Evolutionary conservation across 2,329 filamentous ascomycete genomes (phyloP).

Genomic region (Penicillium glabrum): DNA sequence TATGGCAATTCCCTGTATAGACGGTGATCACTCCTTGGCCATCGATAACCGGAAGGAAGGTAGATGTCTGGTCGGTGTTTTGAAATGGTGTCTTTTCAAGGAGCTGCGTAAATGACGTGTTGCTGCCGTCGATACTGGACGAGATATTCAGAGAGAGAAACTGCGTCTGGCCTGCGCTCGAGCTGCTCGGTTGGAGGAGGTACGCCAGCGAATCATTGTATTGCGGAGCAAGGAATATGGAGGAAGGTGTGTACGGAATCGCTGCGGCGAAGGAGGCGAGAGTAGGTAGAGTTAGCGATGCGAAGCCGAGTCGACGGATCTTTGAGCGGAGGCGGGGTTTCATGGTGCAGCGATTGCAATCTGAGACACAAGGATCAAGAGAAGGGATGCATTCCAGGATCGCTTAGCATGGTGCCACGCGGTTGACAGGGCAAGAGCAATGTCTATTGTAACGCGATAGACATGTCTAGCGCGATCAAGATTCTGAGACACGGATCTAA

Average conservation of each 20-base stretch:
- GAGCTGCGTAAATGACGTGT: conserved; percentile 34
- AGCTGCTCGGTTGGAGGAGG: conserved; percentile 62
- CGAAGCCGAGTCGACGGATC: conserved; percentile 8
- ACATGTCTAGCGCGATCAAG: background rate
- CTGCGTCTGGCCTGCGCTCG: conserved; percentile 46
- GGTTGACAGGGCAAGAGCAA: conserved; percentile 12
- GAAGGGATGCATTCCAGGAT: conserved; percentile 25
- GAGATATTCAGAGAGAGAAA: conserved; percentile 69
- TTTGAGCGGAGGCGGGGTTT: conserved; percentile 13
- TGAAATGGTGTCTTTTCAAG: conserved; percentile 28
- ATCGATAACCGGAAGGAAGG: conserved; percentile 71
- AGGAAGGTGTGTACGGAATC: conserved; percentile 77
- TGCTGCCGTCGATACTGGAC: conserved; percentile 52
- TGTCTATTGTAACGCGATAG: background rate
- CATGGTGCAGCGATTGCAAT: conserved; percentile 16
- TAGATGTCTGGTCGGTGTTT: conserved; percentile 49
- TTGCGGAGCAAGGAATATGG: conserved; percentile 60
- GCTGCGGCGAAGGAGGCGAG: conserved; percentile 32
- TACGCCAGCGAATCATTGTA: conserved; percentile 62
- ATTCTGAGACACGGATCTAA: background rate
- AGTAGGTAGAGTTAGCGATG: conserved; percentile 21
- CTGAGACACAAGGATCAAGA: conserved; percentile 23
- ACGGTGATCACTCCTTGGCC: conserved; percentile 69
- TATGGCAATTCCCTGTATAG: conserved; percentile 70
- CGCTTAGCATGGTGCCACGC: conserved; percentile 25